phyloP scores from a whole-genome alignment of 768 basidiomycete species.

The Phlebiopsis gigantea region DNA sequence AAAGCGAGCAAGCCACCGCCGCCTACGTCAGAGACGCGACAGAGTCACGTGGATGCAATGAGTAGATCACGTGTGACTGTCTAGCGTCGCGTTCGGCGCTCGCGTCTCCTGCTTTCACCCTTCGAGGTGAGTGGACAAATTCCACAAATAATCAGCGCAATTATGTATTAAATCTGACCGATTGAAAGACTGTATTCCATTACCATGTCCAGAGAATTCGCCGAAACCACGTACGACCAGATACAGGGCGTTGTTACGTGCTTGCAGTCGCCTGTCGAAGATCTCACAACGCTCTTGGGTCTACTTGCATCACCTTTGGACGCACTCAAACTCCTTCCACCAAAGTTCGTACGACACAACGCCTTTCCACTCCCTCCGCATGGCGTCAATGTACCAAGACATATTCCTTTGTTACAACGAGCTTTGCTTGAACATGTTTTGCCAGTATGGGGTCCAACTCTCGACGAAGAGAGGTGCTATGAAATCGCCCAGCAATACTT shows the following conservation, averaged over 20 bases:
- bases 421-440: conserved; percentile 57
- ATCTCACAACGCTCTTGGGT: conserved; percentile 45
- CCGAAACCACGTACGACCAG: conserved; percentile 18
- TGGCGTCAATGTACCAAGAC: conserved; percentile 28
- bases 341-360: conserved; percentile 44
- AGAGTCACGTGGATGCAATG: conserved; percentile 6
- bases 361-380: conserved; percentile 30
- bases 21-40: conserved; percentile 2
- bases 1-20: background rate
- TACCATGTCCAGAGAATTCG: conserved; percentile 19
- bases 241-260: conserved; percentile 23
- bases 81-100: background rate
- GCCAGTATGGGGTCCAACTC: conserved; percentile 59
- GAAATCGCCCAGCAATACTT: conserved; percentile 64
- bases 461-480: conserved; percentile 44
- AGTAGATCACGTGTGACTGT: background rate
- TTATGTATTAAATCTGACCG: background rate
- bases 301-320: conserved; percentile 59
- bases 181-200: background rate
- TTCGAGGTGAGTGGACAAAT: background rate
- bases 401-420: conserved; percentile 56
- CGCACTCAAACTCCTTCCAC: conserved; percentile 52
- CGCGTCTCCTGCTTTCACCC: conserved; percentile 1
- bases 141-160: background rate
- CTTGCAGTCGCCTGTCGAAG: conserved; percentile 32